Percentiles rank a stretch among this genome's conserved stretches.
These are phyloP conservation scores for Fistulina hepatica DNA, from an alignment of 1,284 basidiomycete genomes.

Conservation along the genomic window DNA sequence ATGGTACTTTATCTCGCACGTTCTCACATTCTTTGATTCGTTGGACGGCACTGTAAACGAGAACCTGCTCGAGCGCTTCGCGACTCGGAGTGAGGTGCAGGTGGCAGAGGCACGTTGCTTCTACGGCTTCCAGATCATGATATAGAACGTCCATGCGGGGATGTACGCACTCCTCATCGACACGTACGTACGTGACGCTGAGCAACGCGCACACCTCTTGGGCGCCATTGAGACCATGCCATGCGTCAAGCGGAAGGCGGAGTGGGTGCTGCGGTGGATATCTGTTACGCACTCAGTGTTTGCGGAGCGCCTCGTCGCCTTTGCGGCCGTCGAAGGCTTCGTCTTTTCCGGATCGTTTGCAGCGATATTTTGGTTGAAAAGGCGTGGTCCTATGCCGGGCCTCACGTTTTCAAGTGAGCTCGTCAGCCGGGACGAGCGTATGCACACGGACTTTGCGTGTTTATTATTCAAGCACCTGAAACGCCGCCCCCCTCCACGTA, in stretches of 20 bases:
- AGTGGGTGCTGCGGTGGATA: constrained; percentile 60
- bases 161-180: constrained; percentile 65
- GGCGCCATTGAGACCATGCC: constrained; percentile 34
- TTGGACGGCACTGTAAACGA: constrained; percentile 68
- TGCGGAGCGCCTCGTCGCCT: constrained; percentile 55
- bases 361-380: constrained; percentile 19
- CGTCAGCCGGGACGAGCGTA: constrained; percentile 16
- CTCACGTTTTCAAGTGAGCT: constrained; percentile 20
- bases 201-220: constrained; percentile 10
- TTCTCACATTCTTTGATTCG: constrained; percentile 59
- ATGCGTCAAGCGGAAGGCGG: constrained; percentile 47
- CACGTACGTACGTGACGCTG: constrained; percentile 24
- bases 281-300: constrained; percentile 45
- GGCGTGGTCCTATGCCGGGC: constrained; percentile 19
- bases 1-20: constrained; percentile 23
- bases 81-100: constrained; percentile 53
- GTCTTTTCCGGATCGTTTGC: constrained; percentile 19
- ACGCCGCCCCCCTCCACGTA: constrained; percentile 45
- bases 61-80: constrained; percentile 61
- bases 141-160: constrained; percentile 61
- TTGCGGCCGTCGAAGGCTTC: constrained; percentile 55
- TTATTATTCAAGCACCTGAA: constrained; percentile 7
- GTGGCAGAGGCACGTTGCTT: constrained; percentile 60
- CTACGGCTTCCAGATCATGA: constrained; percentile 72
- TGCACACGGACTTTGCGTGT: constrained; percentile 16